Evolutionary conservation across 805 yeast genomes (phyloP), one percentile per base, ranked within the genome.

Genomic region (Ascoidea rubescens): DNA sequence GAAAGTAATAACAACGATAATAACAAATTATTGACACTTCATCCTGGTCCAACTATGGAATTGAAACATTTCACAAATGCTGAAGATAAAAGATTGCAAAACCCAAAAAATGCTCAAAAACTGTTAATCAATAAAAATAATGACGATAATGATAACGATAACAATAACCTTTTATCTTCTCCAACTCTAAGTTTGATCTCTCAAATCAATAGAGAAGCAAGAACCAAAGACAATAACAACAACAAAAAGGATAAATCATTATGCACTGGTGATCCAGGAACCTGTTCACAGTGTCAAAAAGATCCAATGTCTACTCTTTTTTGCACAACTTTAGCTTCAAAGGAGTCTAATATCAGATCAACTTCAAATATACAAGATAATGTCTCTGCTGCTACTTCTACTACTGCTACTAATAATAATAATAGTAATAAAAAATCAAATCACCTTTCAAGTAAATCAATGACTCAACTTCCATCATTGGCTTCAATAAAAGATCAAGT

Each of bases 251-350:
- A 64, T 51, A 63, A 60, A 16, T 60, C 68, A 2, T 82, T 78
- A 8, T 87, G 95, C 65, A 83, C 91, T 0, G 95, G 95, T 1
- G 80, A 87, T 60, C 96, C 96, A 8, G 96, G 96, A 2, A 80
- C 89, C 4, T 88, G 96, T 63, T 66, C 68, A 5, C 90, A 84
- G 66, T 88, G 96, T 66, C 95, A 84, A 61, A 64, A 69, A 49
- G 96, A 89, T 65, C 96, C 96, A 37, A 80, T 87, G 85, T 82
- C 89, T 5, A 87, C 95, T 2, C 70, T 87, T 46, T 89, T 89
- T 67, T 89, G 96, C 69, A 80, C 95, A 1, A 86, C 95, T 0
- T 79, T 89, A 30, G 93, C 95, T 4, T 75, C 77, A 1, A 65
- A 65, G 53, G 65, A 65, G 5, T 48, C 55, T 17, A 49, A 53